A percentile compares a stretch with the other conserved stretches of the same genome.
These are phyloP conservation scores for Trichoderma asperelloides DNA, from an alignment of 495 filamentous ascomycete genomes.

Conservation along the genomic window DNA sequence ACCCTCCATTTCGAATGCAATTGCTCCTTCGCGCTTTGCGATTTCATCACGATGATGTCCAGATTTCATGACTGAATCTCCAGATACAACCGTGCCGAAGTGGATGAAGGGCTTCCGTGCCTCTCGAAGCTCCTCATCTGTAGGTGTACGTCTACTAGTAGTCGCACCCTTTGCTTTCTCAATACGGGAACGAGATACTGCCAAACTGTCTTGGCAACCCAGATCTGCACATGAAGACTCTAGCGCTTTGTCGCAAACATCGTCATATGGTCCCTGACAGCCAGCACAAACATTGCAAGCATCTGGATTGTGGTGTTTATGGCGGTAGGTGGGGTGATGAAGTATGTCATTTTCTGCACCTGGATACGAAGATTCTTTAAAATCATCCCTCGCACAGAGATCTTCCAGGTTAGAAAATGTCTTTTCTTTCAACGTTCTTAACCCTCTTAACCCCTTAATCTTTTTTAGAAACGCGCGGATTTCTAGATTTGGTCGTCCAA, in stretches of 20 bases:
- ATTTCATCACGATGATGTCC: slow-evolving; percentile 20
- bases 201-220: not conserved
- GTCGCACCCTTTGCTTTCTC: not conserved
- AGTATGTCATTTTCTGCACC: not conserved
- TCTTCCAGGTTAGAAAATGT: not conserved
- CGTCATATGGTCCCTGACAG: not conserved
- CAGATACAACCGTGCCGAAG: slow-evolving; percentile 21
- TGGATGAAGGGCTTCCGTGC: slow-evolving; percentile 12
- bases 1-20: slow-evolving; percentile 31
- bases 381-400: not conserved
- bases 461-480: not conserved
- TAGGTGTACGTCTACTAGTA: not conserved
- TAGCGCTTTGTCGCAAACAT: not conserved
- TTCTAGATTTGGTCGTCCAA: not conserved
- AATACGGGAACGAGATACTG: not conserved
- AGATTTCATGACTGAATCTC: slow-evolving; percentile 26
- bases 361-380: not conserved
- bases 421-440: not conserved
- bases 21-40: slow-evolving; percentile 13
- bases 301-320: not conserved
- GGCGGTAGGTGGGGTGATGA: not conserved
- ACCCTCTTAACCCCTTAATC: not conserved
- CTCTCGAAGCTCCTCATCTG: not conserved
- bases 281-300: not conserved
- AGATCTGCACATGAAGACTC: not conserved